Evolutionary conservation across 257 asterid species (phyloP), one percentile per base, ranked within the genome.

Genomic region (Phtheirospermum japonicum): DNA sequence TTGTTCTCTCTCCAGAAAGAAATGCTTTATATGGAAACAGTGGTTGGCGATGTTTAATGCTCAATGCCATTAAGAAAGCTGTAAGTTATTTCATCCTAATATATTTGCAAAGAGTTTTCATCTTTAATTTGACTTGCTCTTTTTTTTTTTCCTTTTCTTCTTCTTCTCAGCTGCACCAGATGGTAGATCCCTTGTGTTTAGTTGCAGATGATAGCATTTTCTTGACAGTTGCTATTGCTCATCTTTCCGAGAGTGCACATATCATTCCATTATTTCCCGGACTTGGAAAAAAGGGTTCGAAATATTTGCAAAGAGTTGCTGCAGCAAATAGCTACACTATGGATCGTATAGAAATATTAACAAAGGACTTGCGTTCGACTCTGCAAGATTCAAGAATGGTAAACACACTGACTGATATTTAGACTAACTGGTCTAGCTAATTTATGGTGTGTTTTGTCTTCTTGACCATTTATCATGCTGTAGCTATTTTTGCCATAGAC

Each of bases 181-280:
- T 63, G 69, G 75, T 30, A 63, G 46, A 71, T 56, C 84, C 93
- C 19, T 67, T 92, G 71, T 89, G 95, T 68, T 53, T 89, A 61
- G 80, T 89, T 67, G 89, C 87, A 57, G 99, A 92, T 75, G 99
- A 92, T 73, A 89, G 97, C 78, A 73, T 85, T 70, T 92, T 92
- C 80, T 70, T 80, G 67, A 40, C 95, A 34, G 48, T 83, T 69
- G 82, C 95, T 61, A 46, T 79, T 49, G 82, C 89, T 61, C 68
- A 53, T 74, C 81, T 86, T 71, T 71, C 82, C 57, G 79, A 79
- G 72, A 82, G 77, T 42, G 79, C 98, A 53, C 80, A 73, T 71
- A 86, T 86, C 60, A 76, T 86, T 54, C 81, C 99, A 19, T 43
- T 85, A 60, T 89, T 92, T 79, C 99, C 97, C 14, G 94, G 95